A percentile compares a stretch with the other conserved stretches of the same genome.
Evolutionary conservation across 2,329 filamentous ascomycete species (phyloP).

Genomic region (Colletotrichum shisoi): DNA sequence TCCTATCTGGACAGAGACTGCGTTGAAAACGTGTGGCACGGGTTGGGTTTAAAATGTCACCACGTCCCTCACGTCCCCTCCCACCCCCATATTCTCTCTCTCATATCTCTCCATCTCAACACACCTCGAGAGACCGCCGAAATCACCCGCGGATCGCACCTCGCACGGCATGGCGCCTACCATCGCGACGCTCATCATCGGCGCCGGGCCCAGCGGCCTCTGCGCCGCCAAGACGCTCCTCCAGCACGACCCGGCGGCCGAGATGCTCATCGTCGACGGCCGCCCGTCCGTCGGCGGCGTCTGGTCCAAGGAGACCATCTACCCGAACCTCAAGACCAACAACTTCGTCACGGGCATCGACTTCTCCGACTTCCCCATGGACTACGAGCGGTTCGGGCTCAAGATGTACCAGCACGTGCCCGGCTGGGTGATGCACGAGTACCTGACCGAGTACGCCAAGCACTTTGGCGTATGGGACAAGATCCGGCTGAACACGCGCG

Average conservation of each 20-base stretch:
- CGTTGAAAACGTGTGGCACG: too few species aligned
- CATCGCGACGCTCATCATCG: constrained; percentile 43
- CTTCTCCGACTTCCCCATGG: constrained; percentile 50
- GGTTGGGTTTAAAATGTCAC: too few species aligned
- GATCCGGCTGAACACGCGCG: constrained; percentile 60
- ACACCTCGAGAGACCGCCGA: neutral
- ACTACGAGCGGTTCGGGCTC: constrained; percentile 45
- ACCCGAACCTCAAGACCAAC: constrained; percentile 55
- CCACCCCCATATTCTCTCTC: too few species aligned
- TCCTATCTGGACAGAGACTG: too few species aligned
- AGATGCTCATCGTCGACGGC: constrained; percentile 55
- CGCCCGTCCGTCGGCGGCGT: constrained; percentile 52
- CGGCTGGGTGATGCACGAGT: constrained; percentile 62
- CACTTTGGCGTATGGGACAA: constrained; percentile 59
- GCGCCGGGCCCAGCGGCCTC: constrained; percentile 51
- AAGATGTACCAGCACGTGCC: constrained; percentile 60
- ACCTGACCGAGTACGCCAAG: constrained; percentile 64
- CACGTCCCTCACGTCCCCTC: too few species aligned
- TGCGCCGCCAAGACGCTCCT: constrained; percentile 58
- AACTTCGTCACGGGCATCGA: constrained; percentile 53
- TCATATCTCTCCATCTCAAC: too few species aligned
- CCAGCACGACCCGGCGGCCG: constrained; percentile 51
- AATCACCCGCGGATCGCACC: neutral
- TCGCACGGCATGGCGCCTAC: constrained; percentile 21
- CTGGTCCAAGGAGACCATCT: constrained; percentile 53